Evolutionary conservation across 169 alveolate species (phyloP).

Genomic region (Prorocentrum cordatum): DNA sequence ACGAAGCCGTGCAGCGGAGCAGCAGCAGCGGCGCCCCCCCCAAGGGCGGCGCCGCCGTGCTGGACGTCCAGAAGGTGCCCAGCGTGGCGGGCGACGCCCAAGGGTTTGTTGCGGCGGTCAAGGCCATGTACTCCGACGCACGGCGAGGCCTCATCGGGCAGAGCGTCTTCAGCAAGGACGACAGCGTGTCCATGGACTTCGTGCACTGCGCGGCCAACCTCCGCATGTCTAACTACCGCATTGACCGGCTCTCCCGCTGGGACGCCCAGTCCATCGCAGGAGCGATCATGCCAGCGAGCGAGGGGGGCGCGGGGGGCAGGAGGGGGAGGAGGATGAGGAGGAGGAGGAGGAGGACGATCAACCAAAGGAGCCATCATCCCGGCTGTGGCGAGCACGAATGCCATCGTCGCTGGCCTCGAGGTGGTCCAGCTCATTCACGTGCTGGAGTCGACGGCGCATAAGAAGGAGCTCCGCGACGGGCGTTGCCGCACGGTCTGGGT

Average conservation of each 20-base stretch:
- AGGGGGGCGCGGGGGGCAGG: slow-evolving; percentile 85
- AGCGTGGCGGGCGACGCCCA: slow-evolving; percentile 48
- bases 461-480: neutral
- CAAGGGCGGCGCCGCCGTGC: neutral
- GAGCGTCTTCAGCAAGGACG: slow-evolving; percentile 58
- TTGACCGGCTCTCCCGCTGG: slow-evolving; percentile 2
- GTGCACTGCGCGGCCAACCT: slow-evolving; percentile 81
- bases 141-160: slow-evolving; percentile 30
- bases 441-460: neutral
- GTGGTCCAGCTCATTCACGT: slow-evolving; percentile 66
- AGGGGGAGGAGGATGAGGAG: too few relatives aligned
- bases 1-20: neutral
- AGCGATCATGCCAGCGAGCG: slow-evolving; percentile 74
- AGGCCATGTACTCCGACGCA: slow-evolving; percentile 56
- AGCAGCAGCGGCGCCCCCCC: neutral
- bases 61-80: slow-evolving; percentile 56
- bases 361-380: too few relatives aligned
- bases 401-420: slow-evolving; percentile 82
- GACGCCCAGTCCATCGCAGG: slow-evolving; percentile 70
- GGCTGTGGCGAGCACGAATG: slow-evolving; percentile 87
- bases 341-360: too few relatives aligned
- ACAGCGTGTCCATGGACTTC: slow-evolving; percentile 77
- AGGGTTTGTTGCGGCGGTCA: slow-evolving; percentile 18
- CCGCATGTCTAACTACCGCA: slow-evolving; percentile 81
- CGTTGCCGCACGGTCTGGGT: slow-evolving; percentile 40